A percentile compares a stretch with the other conserved stretches of the same genome.
Evolutionary conservation across 177 flowering plant species (phyloP).

Genomic region (Viscum album): DNA sequence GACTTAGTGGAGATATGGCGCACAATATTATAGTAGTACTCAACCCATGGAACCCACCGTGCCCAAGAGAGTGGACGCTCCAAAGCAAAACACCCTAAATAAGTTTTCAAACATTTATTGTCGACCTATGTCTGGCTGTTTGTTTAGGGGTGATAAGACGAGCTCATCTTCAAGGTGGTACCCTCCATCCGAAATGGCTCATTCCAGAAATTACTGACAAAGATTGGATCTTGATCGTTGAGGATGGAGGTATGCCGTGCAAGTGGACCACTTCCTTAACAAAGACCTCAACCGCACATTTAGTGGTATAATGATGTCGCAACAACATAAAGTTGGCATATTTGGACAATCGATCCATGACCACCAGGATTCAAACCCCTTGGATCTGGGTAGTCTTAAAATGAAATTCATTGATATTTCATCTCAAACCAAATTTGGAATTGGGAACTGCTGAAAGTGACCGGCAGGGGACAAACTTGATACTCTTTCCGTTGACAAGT

Average conservation of each 20-base stretch:
- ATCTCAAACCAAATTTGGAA: not conserved
- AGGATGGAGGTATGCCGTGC: not conserved
- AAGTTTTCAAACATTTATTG: not conserved
- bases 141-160: not conserved
- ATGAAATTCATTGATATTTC: constrained; percentile 3
- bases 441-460: constrained; percentile 4
- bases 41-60: not conserved
- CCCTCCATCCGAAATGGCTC: not conserved
- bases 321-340: not conserved
- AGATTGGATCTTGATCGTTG: not conserved
- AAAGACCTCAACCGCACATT: not conserved
- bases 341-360: not conserved
- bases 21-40: not conserved
- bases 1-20: not conserved
- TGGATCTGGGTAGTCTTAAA: not conserved
- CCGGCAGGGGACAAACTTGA: not conserved
- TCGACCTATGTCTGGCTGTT: not conserved
- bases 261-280: not conserved
- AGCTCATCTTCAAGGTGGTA: not conserved
- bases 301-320: not conserved
- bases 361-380: not conserved
- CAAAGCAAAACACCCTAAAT: not conserved
- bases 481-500: not conserved
- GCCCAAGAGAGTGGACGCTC: not conserved
- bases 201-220: not conserved